Percentiles rank a stretch among this genome's conserved stretches.
Evolutionary conservation across 2,329 filamentous ascomycete genomes (phyloP).

Genomic region (Ceratocystis alfenasii): DNA sequence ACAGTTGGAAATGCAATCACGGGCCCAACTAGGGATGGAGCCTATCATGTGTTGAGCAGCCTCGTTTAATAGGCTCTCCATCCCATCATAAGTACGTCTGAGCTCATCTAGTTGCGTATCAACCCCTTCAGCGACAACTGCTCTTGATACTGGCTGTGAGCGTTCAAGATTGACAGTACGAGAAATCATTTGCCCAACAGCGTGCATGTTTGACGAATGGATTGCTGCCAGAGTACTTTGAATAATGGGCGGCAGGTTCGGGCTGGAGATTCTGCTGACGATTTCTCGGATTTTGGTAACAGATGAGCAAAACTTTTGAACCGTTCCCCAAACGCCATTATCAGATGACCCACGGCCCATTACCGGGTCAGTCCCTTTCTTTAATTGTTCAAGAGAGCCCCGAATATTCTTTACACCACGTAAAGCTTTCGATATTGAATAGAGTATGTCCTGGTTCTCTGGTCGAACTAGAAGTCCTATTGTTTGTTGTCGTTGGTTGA

Average conservation of each 20-base stretch:
- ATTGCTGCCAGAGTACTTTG: background rate
- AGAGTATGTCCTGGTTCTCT: constrained; percentile 50
- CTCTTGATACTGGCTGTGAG: constrained; percentile 58
- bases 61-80: constrained; percentile 59
- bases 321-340: constrained; percentile 52
- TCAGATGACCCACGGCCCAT: constrained; percentile 42
- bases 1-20: constrained; percentile 52
- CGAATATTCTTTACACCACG: constrained; percentile 66
- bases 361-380: constrained; percentile 58
- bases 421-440: constrained; percentile 48
- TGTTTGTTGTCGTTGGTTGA: constrained; percentile 58
- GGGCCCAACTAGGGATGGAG: constrained; percentile 49
- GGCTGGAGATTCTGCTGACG: background rate
- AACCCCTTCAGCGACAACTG: constrained; percentile 59
- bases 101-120: constrained; percentile 64
- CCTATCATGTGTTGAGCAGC: constrained; percentile 53
- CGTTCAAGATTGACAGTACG: constrained; percentile 19
- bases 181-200: constrained; percentile 16
- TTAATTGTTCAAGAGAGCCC: constrained; percentile 54
- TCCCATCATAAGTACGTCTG: constrained; percentile 64
- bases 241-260: background rate
- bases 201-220: constrained; percentile 5
- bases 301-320: constrained; percentile 20
- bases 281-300: constrained; percentile 17
- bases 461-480: constrained; percentile 54